Evolutionary conservation across 2,329 filamentous ascomycete species (phyloP).

Genomic region (Capronia americana): DNA sequence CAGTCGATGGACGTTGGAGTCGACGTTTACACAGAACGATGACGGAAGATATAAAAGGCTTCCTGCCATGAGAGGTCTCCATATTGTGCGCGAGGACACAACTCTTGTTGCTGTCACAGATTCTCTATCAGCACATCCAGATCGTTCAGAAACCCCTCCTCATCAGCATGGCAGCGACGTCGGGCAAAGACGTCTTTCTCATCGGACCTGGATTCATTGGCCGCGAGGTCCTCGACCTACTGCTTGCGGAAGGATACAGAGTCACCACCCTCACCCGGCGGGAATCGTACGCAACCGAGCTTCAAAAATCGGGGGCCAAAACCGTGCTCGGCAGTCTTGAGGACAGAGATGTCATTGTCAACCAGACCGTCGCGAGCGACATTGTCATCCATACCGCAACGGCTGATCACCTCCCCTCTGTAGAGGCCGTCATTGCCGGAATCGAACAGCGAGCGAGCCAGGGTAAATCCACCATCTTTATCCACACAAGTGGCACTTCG

Average conservation of each 20-base stretch:
- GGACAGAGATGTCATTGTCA: constrained; percentile 49
- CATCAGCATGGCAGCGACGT: constrained; percentile 5
- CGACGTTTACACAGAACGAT: neutral
- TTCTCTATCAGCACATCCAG: neutral
- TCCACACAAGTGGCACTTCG: constrained; percentile 57
- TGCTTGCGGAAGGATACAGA: constrained; percentile 51
- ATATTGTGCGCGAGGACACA: neutral
- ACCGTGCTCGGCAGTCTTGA: constrained; percentile 51
- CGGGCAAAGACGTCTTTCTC: constrained; percentile 35
- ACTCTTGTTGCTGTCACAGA: neutral
- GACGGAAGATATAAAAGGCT: constrained; percentile 1
- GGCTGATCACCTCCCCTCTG: constrained; percentile 56
- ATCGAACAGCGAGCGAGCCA: constrained; percentile 49
- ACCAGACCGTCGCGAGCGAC: constrained; percentile 49
- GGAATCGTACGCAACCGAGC: constrained; percentile 27
- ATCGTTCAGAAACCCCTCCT: neutral
- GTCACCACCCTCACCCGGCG: constrained; percentile 47
- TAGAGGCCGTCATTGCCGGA: constrained; percentile 54
- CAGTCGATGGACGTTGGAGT: neutral
- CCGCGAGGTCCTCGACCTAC: constrained; percentile 54
- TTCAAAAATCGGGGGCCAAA: constrained; percentile 46
- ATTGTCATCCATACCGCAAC: constrained; percentile 58
- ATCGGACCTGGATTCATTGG: constrained; percentile 46
- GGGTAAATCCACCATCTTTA: constrained; percentile 53
- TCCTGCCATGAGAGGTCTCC: neutral